phyloP scores from a whole-genome alignment of 2,329 filamentous ascomycete genomes.

The Paramyrothecium sp. region DNA sequence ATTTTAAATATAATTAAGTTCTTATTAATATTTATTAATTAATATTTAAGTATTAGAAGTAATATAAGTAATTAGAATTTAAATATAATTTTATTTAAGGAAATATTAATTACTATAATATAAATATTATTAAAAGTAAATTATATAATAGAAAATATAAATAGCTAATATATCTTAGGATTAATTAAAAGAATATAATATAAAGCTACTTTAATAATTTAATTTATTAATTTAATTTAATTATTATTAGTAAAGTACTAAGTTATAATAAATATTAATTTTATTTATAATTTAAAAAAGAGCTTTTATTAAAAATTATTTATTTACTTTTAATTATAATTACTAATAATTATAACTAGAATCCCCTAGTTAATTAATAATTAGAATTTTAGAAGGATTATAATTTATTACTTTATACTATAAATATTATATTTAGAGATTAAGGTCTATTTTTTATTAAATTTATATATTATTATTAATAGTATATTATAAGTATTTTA shows the following conservation, averaged over 20 bases:
- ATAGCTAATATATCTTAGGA: not conserved
- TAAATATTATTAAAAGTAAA: not conserved
- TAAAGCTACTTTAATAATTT: too few relatives aligned
- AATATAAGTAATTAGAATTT: too few relatives aligned
- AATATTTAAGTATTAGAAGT: too few relatives aligned
- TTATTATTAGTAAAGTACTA: not conserved
- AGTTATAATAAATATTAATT: not conserved
- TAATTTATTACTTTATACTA: too few relatives aligned
- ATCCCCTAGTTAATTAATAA: not conserved
- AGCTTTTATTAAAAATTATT: not conserved
- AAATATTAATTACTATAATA: not conserved
- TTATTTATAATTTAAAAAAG: not conserved
- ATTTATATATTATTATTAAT: constrained; percentile 3
- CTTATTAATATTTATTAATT: too few relatives aligned
- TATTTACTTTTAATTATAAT: not conserved
- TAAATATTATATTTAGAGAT: not conserved
- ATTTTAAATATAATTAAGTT: too few relatives aligned
- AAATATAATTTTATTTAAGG: not conserved
- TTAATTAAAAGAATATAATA: too few relatives aligned
- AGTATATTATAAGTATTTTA: constrained; percentile 3
- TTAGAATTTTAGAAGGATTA: not conserved
- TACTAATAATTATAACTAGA: not conserved
- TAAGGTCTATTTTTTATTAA: not conserved
- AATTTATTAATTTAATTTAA: too few relatives aligned
- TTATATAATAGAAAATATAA: not conserved